Evolutionary conservation across 2,329 filamentous ascomycete species (phyloP), one percentile per base, ranked within the genome.

Genomic region (Aspergillus amoenus): DNA sequence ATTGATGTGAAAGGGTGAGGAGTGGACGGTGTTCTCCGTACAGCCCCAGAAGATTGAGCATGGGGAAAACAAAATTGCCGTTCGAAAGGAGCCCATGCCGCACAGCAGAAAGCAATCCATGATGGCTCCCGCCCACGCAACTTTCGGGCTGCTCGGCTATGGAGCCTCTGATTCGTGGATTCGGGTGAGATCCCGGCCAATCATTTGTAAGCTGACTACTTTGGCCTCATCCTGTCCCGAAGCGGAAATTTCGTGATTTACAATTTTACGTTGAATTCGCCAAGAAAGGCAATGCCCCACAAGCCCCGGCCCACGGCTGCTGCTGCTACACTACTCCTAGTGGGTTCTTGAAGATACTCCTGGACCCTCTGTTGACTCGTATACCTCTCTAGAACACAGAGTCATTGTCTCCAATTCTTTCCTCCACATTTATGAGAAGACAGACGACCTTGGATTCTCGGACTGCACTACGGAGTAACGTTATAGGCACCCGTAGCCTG

Each of bases 101-200:
- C 8, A 30, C 27, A 30, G 27, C 27, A 30, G 27, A 21, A 21
- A 1, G 21, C 21, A 21, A 24, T 24, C 24, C 24, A 30, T 30
- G 27, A 30, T 30, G 27, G 27, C 27, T 8, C 27, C 27, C 27
- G 27, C 9, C 27, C 27, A 11, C 9, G 9, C 27, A 11, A 11
- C 34, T 37, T 9, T 13, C 6, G 34, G 34, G 34, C 34, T 5
- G 15, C 34, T n/a, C 30, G 21, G n/a, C 27, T 27, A 46, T 27
- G 7, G 37, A 32, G 17, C n/a, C 12, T 32, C 27, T 52, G 24
- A 56, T 45, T 48, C 37, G 43, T 21, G 27, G 44, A 18, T 49
- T 58, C 61, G 66, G 56, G 62, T 63, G 57, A 53, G 52, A 64
- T 62, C 22, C 67, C 66, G 54, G 53, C 67, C 66, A 67, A 68